phyloP scores from a whole-genome alignment of 2,329 filamentous ascomycete species.

The Trichoderma arundinaceum region DNA sequence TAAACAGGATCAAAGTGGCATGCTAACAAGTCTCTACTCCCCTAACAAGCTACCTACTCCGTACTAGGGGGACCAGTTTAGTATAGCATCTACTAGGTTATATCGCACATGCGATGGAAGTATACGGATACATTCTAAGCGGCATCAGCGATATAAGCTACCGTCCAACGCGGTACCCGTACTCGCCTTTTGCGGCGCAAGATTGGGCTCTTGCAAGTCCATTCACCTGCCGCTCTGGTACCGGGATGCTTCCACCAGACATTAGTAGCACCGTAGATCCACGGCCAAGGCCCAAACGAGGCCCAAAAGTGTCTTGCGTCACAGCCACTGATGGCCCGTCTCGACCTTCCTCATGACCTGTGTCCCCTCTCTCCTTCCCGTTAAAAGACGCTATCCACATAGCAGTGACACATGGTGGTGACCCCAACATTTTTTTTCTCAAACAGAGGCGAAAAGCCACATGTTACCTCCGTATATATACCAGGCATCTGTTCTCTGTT shows the following conservation, averaged over 20 bases:
- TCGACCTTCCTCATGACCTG: slow-evolving; percentile 31
- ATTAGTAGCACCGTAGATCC: background rate
- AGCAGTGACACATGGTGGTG: slow-evolving; percentile 21
- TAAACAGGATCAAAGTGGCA: no score
- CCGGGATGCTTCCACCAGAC: background rate
- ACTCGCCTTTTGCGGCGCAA: slow-evolving; percentile 6
- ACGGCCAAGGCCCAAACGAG: slow-evolving; percentile 18
- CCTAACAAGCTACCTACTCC: no score
- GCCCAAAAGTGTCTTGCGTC: slow-evolving; percentile 30
- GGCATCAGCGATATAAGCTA: background rate
- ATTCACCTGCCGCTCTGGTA: slow-evolving; percentile 25
- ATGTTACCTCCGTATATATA: background rate
- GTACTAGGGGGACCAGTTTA: no score
- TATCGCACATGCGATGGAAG: background rate
- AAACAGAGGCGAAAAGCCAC: background rate
- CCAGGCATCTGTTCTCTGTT: no score
- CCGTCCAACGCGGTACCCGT: slow-evolving; percentile 6
- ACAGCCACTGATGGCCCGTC: slow-evolving; percentile 26
- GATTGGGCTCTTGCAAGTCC: slow-evolving; percentile 2
- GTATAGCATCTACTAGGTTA: background rate
- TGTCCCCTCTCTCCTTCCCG: slow-evolving; percentile 20
- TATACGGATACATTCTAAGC: background rate
- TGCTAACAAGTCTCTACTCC: no score
- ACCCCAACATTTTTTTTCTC: slow-evolving; percentile 17
- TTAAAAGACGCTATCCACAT: slow-evolving; percentile 24